Percentiles rank a stretch among this genome's conserved stretches.
Evolutionary conservation across 192 early-diverging fungal genomes (phyloP).

Genomic region (Obelidium mucronatum): DNA sequence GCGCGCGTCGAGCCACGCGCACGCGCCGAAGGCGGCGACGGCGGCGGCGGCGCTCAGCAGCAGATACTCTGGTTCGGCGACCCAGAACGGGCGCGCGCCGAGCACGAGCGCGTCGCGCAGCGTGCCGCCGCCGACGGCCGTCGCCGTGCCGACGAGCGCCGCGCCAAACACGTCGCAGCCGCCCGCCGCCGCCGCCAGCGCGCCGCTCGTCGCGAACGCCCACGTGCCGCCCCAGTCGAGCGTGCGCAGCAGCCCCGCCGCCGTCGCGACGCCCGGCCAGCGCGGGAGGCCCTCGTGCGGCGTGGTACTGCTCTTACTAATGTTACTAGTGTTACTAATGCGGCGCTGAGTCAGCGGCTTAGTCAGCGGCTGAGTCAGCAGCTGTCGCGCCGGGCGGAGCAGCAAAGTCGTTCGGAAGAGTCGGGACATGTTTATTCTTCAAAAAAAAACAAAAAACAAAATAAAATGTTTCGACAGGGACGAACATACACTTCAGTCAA

Average conservation of each 20-base stretch:
- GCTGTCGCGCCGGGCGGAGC: too few species aligned
- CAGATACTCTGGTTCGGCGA: background rate
- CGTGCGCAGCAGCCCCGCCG: background rate
- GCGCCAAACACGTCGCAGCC: constrained; percentile 2
- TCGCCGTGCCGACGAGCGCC: background rate
- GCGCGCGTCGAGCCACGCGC: background rate
- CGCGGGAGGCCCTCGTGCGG: constrained; percentile 4
- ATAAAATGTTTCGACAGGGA: constrained; percentile 17
- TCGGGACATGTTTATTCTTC: too few species aligned
- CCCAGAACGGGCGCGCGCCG: background rate
- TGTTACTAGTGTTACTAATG: too few species aligned
- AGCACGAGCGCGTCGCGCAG: constrained; percentile 4
- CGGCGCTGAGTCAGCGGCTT: too few species aligned
- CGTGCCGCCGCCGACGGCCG: constrained; percentile 8
- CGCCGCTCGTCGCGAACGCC: background rate
- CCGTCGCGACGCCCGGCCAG: background rate
- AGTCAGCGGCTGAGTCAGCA: too few species aligned
- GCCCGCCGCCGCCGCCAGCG: background rate
- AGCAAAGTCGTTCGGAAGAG: too few species aligned
- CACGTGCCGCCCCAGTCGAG: background rate
- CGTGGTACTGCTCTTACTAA: background rate
- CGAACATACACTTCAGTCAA: background rate
- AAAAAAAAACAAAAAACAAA: background rate
- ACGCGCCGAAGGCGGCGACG: background rate
- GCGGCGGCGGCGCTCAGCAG: background rate